phyloP scores from a whole-genome alignment of 768 basidiomycete species.

The Boletus rufocinnamomeus region DNA sequence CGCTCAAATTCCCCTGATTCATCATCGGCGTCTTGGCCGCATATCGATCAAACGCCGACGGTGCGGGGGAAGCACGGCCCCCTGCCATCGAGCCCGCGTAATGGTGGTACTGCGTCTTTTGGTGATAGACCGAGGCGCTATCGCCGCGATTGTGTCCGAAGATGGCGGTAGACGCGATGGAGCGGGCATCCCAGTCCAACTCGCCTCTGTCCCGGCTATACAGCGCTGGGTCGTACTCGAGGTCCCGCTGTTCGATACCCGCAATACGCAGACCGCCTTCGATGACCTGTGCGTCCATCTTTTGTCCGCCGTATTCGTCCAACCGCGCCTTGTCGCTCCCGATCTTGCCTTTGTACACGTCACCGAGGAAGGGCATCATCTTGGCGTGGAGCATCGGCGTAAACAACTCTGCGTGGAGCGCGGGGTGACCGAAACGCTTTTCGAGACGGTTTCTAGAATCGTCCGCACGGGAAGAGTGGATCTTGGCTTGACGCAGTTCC shows the following conservation, averaged over 20 bases:
- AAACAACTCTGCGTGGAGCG: constrained; percentile 82
- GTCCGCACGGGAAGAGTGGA: constrained; percentile 80
- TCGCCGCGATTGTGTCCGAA: constrained; percentile 42
- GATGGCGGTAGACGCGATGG: constrained; percentile 61
- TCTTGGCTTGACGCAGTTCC: constrained; percentile 72
- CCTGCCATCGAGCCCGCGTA: constrained; percentile 37
- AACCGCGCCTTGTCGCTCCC: constrained; percentile 62
- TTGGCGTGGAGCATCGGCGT: constrained; percentile 86
- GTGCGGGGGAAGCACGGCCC: constrained; percentile 42
- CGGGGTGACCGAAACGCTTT: constrained; percentile 94
- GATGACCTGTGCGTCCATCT: constrained; percentile 70
- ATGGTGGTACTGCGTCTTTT: constrained; percentile 39
- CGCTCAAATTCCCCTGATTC: constrained; percentile 31
- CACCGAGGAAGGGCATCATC: constrained; percentile 75
- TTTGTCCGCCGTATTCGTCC: constrained; percentile 77
- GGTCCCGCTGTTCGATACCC: constrained; percentile 73
- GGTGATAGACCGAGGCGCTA: constrained; percentile 42
- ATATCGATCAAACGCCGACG: constrained; percentile 59
- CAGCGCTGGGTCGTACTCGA: constrained; percentile 79
- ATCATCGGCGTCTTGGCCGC: constrained; percentile 49
- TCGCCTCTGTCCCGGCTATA: constrained; percentile 84
- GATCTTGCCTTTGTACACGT: constrained; percentile 78
- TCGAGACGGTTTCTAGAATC: constrained; percentile 70
- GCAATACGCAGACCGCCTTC: constrained; percentile 84
- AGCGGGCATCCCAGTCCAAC: constrained; percentile 84